Evolutionary conservation across 305 asterid genomes (phyloP).

Genomic region (Andrographis paniculata): DNA sequence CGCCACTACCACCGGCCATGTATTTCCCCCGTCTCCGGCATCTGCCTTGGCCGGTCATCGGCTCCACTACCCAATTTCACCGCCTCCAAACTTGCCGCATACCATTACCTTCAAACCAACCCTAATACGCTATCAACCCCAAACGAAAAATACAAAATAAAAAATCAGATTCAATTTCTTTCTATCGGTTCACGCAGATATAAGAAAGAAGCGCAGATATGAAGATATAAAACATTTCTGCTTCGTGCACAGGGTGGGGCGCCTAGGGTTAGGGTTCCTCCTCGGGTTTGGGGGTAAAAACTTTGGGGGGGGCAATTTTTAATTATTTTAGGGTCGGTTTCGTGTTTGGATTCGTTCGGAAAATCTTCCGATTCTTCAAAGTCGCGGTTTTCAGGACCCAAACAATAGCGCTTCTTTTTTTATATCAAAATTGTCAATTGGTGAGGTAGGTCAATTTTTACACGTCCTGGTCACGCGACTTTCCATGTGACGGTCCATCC

Average conservation of each 20-base stretch:
- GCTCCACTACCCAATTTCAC: constrained; percentile 31
- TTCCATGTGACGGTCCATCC: too few species aligned
- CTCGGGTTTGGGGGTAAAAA: constrained; percentile 30
- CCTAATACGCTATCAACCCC: constrained; percentile 21
- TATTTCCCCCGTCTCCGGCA: constrained; percentile 53
- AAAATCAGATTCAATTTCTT: background rate
- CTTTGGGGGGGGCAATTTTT: constrained; percentile 24
- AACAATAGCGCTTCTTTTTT: too few species aligned
- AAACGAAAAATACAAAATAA: background rate
- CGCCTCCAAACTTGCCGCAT: constrained; percentile 37
- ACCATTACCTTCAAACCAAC: constrained; percentile 35
- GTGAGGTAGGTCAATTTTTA: too few species aligned
- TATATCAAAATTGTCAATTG: too few species aligned
- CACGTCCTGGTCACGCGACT: too few species aligned
- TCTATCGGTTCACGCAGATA: background rate
- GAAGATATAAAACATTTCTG: background rate
- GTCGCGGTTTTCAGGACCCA: too few species aligned
- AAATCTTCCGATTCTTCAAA: too few species aligned
- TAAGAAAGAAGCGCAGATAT: background rate
- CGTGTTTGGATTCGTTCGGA: constrained; percentile 44
- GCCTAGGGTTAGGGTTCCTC: background rate
- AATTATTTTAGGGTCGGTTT: constrained; percentile 35
- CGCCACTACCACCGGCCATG: constrained; percentile 54
- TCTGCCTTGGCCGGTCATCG: constrained; percentile 59
- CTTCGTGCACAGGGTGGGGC: background rate